Evolutionary conservation across 352 stramenopile species (phyloP), one percentile per base, ranked within the genome.

Genomic region (Phytophthora sp.): DNA sequence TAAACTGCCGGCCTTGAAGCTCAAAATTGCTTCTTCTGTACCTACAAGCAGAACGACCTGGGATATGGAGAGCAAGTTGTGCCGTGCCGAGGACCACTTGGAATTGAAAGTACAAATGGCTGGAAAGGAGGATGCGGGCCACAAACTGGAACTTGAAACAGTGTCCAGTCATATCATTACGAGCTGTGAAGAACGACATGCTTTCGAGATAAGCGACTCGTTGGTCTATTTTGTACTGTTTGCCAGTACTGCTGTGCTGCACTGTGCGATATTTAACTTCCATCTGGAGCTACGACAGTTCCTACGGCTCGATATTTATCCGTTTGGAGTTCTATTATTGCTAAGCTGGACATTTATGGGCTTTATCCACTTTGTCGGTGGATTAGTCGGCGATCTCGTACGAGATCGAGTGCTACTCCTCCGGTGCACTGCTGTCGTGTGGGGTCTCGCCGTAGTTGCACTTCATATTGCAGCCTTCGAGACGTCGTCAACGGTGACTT

Each of bases 221-320:
- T 66, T 82, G 67, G 71, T 80, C 4, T 82, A 88, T 42, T 45
- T 65, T 18, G 45, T 86, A n/a, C 45, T 88, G 26, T 89, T 90
- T 49, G 56, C 73, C 20, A 93, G 79, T 60, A 80, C 79, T 0
- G 73, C 79, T 45, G 74, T 78, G 44, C 52, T 90, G 9, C 84
- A 93, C 50, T 90, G 77, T 36, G 76, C 76, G 29, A 71, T 89
- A 33, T 89, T 90, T 65, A 88, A 85, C 55, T 83, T 89, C 36
- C 86, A 73, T 52, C 60, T 73, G 16, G 77, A 79, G 15, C 18
- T 93, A 12, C 77, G 80, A 3, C 71, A 66, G 29, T 74, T 81
- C 7, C 73, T 90, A 27, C 56, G 30, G 9, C 66, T 91, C 36
- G 77, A 93, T 3, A 47, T 54, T 27, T 64, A 82, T 7, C 81